phyloP scores from a whole-genome alignment of 1,284 basidiomycete species.

The Sphaerobolus stellatus region DNA sequence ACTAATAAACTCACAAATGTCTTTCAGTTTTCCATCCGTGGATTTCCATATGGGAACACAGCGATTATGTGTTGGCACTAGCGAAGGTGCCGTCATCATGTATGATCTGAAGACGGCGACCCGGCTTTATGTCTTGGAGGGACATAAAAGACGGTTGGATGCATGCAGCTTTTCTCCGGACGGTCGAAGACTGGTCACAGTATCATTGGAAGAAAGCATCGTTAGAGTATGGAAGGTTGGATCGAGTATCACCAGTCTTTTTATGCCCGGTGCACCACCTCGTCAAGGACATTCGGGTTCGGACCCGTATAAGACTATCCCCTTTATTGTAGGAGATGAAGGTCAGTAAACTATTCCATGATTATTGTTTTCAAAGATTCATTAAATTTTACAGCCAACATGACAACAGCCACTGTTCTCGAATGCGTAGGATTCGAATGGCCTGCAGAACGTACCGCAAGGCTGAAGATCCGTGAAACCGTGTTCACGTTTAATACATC shows the following conservation, averaged over 20 bases:
- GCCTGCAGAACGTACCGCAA: slow-evolving; percentile 78
- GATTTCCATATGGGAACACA: slow-evolving; percentile 88
- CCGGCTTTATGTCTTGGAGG: slow-evolving; percentile 91
- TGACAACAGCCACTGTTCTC: slow-evolving; percentile 70
- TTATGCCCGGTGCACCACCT: slow-evolving; percentile 88
- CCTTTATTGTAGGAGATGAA: slow-evolving; percentile 55
- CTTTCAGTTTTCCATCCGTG: slow-evolving; percentile 80
- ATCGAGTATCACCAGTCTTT: slow-evolving; percentile 81
- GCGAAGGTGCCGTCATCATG: slow-evolving; percentile 91
- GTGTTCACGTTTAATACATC: slow-evolving; percentile 81
- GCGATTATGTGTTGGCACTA: slow-evolving; percentile 89
- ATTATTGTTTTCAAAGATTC: too few species aligned
- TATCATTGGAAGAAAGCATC: slow-evolving; percentile 80
- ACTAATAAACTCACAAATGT: too few species aligned
- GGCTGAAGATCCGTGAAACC: slow-evolving; percentile 77
- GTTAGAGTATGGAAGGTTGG: slow-evolving; percentile 92
- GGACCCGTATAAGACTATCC: slow-evolving; percentile 81
- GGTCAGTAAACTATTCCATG: slow-evolving; percentile 47
- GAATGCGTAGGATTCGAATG: slow-evolving; percentile 80
- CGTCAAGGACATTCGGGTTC: slow-evolving; percentile 82
- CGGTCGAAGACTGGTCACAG: slow-evolving; percentile 84
- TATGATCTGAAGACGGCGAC: slow-evolving; percentile 97
- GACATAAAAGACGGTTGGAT: slow-evolving; percentile 76
- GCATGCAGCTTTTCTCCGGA: slow-evolving; percentile 92
- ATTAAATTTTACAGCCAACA: slow-evolving; percentile 47